Conservation (phyloP, 2,329 filamentous ascomycete species). For the Penicillium palitans region DNA sequence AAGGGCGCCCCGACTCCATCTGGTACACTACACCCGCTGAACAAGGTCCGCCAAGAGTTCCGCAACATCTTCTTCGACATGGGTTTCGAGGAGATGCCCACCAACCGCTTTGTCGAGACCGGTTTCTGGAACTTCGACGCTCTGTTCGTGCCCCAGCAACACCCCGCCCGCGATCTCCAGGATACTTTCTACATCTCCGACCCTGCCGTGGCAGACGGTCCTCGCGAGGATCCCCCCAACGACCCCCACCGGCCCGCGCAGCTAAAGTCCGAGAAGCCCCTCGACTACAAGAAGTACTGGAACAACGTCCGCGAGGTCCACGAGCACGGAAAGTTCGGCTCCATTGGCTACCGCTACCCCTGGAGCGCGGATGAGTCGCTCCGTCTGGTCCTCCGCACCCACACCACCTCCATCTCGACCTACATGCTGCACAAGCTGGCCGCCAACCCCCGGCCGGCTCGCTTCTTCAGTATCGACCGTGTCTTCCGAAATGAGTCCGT, state of each 20-base stretch:
- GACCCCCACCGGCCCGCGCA: slow-evolving; percentile 37
- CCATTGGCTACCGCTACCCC: slow-evolving; percentile 93
- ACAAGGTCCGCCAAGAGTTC: slow-evolving; percentile 95
- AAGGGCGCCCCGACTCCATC: slow-evolving; percentile 54
- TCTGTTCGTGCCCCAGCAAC: slow-evolving; percentile 95
- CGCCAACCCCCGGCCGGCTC: slow-evolving; percentile 76
- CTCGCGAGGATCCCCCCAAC: slow-evolving; percentile 56
- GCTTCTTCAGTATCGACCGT: slow-evolving; percentile 97
- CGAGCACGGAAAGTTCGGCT: slow-evolving; percentile 87
- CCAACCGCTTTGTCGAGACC: slow-evolving; percentile 87
- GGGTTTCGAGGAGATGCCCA: slow-evolving; percentile 98
- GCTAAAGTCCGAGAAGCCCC: slow-evolving; percentile 43
- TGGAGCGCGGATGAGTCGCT: slow-evolving; percentile 87
- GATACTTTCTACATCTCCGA: slow-evolving; percentile 99
- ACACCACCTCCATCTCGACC: slow-evolving; percentile 90
- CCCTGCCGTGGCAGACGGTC: slow-evolving; percentile 70
- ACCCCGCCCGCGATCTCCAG: slow-evolving; percentile 94
- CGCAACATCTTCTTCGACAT: slow-evolving; percentile 98
- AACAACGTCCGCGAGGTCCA: slow-evolving; percentile 84
- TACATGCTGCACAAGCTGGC: slow-evolving; percentile 90
- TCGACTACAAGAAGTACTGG: slow-evolving; percentile 83
- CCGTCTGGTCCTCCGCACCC: slow-evolving; percentile 86
- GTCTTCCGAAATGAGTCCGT: slow-evolving; percentile 98
- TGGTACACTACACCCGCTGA: slow-evolving; percentile 62
- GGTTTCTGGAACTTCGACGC: slow-evolving; percentile 99